Base-by-base conservation (phyloP, 2,329 filamentous ascomycete genomes). In the Seiridium cupressi region DNA sequence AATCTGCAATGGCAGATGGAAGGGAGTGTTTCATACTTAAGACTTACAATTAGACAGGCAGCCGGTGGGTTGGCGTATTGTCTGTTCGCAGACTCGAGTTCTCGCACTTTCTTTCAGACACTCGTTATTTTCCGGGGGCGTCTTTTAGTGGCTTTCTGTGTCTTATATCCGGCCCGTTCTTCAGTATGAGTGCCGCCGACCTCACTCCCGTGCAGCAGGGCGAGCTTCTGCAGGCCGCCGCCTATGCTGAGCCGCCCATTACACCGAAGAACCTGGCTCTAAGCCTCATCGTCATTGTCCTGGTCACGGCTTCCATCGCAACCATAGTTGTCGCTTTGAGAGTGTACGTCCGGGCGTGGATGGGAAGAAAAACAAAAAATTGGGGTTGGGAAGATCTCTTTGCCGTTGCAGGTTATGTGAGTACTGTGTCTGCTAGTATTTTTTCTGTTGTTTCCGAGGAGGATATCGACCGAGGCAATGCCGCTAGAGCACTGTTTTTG, bases 191-290 rank as follows among this genome's bases (percentile, higher is more conserved):
- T 51, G 31, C 49, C 8, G 32, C 18, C 49, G 49, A 51, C 6
- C 49, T 35, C 32, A 32, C 49, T 31, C 18, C 49, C 5, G 10
- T 36, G 18, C n/a, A 51, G 32, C 49, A 51, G 55, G 56, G 3
- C 35, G 31, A 9, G 58, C 42, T 31, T 62, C 38, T 60, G 18
- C 55, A 58, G 49, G 58, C 55, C 11, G 40, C 44, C 7, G 61
- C 61, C n/a, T 60, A 62, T 34, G 57, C 58, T 35, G 13, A 61
- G 32, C 62, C 58, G 4, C 46, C 61, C 4, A 38, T 64, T 32
- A 42, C 48, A 4, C 62, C 62, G 2, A n/a, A 26, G 10, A 61
- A 57, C 44, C 48, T 63, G 5, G 60, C 57, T n/a, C n/a, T 44
- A 4, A 44, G 31, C 31, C 35, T 55, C 36, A 44, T 42, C 8